phyloP scores from a whole-genome alignment of 2,329 filamentous ascomycete species.

The Drechmeria coniospora region DNA sequence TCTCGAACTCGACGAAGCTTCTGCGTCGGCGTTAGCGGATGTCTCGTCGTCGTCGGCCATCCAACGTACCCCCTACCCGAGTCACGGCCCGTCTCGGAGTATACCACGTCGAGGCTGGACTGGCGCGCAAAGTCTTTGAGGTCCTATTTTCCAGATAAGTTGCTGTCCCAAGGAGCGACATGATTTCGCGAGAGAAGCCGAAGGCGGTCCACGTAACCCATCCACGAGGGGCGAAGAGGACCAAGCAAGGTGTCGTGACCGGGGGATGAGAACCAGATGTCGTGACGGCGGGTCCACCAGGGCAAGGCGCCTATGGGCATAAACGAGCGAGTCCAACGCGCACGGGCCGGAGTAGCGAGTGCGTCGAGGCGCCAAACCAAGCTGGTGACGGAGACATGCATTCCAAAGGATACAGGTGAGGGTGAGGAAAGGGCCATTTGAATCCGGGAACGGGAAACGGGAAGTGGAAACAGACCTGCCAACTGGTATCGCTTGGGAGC shows the following conservation, averaged over 20 bases:
- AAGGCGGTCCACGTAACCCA: slow-evolving; percentile 7
- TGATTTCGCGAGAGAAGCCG: slow-evolving; percentile 4
- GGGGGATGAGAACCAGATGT: neutral
- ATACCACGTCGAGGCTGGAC: slow-evolving; percentile 93
- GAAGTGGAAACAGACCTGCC: slow-evolving; percentile 87
- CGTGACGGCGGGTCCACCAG: slow-evolving; percentile 3
- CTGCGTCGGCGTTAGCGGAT: slow-evolving; percentile 5
- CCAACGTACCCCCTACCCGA: slow-evolving; percentile 70
- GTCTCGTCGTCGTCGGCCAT: neutral
- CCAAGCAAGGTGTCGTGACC: slow-evolving; percentile 1
- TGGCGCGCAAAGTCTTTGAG: slow-evolving; percentile 98
- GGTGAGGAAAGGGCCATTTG: slow-evolving; percentile 18
- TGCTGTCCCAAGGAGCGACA: slow-evolving; percentile 39
- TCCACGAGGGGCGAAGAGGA: slow-evolving; percentile 12
- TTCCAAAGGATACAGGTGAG: slow-evolving; percentile 15
- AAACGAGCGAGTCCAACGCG: slow-evolving; percentile 9
- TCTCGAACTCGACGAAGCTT: slow-evolving; percentile 97
- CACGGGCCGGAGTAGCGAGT: slow-evolving; percentile 2
- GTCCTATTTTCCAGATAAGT: slow-evolving; percentile 90
- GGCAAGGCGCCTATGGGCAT: slow-evolving; percentile 9
- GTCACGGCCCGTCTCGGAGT: slow-evolving; percentile 88
- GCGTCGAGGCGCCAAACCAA: slow-evolving; percentile 7
- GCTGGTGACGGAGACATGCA: slow-evolving; percentile 11
- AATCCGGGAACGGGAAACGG: slow-evolving; percentile 37
- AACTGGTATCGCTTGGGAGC: slow-evolving; percentile 96